Conservation (phyloP, 106 monocot species). For the Vanilla planifolia region DNA sequence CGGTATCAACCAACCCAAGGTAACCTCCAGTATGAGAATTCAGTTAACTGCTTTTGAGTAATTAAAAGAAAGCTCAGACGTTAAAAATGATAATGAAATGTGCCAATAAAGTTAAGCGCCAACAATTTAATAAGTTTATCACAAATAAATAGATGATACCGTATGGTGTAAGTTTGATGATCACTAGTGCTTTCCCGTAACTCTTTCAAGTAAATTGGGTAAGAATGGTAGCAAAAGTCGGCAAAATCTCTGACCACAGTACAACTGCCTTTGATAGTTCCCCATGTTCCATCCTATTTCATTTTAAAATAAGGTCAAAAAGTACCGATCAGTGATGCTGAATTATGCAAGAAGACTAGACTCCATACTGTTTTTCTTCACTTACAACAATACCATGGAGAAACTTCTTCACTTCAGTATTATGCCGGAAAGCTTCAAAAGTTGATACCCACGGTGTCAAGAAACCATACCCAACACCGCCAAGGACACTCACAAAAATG, state of each 20-base stretch:
- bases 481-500: slow-evolving; percentile 58
- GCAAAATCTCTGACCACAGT: slow-evolving; percentile 91
- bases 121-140: too few relatives aligned
- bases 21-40: too few relatives aligned
- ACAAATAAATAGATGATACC: slow-evolving; percentile 28
- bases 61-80: too few relatives aligned
- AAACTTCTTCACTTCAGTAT: slow-evolving; percentile 45
- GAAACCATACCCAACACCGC: slow-evolving; percentile 81
- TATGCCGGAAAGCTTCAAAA: slow-evolving; percentile 79
- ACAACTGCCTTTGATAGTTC: slow-evolving; percentile 88
- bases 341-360: background rate
- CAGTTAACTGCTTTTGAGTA: too few relatives aligned
- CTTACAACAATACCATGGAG: slow-evolving; percentile 67
- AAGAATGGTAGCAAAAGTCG: slow-evolving; percentile 81
- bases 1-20: too few relatives aligned
- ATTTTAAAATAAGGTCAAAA: background rate
- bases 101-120: too few relatives aligned
- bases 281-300: slow-evolving; percentile 88
- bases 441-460: slow-evolving; percentile 79
- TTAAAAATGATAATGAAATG: too few relatives aligned
- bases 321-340: background rate
- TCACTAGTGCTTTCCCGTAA: slow-evolving; percentile 39
- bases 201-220: slow-evolving; percentile 73
- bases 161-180: slow-evolving; percentile 43
- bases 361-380: background rate